Base-by-base conservation (phyloP, 305 asterid genomes). In the Fraxinus albicans region DNA sequence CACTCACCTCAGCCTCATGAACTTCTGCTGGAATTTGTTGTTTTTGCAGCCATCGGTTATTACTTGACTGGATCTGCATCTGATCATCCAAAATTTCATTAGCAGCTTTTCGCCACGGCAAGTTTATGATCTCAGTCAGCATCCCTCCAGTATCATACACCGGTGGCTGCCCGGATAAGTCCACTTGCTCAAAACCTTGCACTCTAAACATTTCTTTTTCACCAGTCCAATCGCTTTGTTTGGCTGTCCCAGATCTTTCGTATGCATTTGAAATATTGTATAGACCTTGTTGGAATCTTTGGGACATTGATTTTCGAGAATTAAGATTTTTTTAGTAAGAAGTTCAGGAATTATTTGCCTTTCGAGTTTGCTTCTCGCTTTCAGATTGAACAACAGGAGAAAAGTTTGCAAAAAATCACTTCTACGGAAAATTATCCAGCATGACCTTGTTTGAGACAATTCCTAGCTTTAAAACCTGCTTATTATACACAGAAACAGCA, bases 21-120 rank as follows among this genome's bases (percentile, higher is more conserved):
- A 73, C 53, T 6, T 79, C 80, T 63, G 85, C 65, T 44, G 86
- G 80, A 6, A 83, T 84, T 4, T 86, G 90, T 50, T 88, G 91
- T 27, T 87, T 86, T 42, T 88, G 93, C 36, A 87, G 88, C 90
- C 90, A 86, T 63, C 86, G 13, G n/a, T 82, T 76, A 72, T 82
- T 85, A 80, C 63, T 80, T n/a, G 84, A 84, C 44, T 85, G 91
- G 94, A 92, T 91, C 53, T 85, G 92, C 92, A 92, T 91, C 94
- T 90, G 95, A 83, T 89, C 89, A 79, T 87, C 88, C n/a, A 88
- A 77, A 31, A 73, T 73, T 69, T 81, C 88, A 65, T 77, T 81
- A 75, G 73, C 77, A 10, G 87, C 12, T 82, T 86, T 88, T 70
- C 86, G 84, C 84, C 91, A 86, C 6, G 89, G 87, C 8, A 74